Percentiles rank a stretch among this genome's conserved stretches.
These are phyloP conservation scores for Chimonanthus salicifolius DNA, from an alignment of 164 flowering plant species.

Conservation along the genomic window DNA sequence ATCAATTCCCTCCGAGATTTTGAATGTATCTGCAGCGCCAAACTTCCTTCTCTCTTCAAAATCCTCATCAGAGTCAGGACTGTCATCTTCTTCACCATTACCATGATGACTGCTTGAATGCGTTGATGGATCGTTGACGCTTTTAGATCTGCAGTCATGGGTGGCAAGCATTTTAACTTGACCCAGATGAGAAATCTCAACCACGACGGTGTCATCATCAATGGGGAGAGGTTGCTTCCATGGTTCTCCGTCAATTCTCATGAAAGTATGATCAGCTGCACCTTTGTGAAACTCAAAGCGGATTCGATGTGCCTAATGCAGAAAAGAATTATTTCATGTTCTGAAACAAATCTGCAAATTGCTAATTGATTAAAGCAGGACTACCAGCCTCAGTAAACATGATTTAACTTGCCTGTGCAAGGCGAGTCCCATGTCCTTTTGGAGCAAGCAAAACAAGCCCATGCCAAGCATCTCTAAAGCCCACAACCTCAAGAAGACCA, in stretches of 20 bases:
- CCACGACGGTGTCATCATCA: conserved; percentile 67
- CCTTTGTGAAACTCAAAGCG: conserved; percentile 86
- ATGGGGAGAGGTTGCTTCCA: conserved; percentile 90
- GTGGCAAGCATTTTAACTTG: conserved; percentile 91
- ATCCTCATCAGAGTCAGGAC: conserved; percentile 31
- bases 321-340: neutral
- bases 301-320: conserved; percentile 52
- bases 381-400: neutral
- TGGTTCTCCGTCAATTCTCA: conserved; percentile 97
- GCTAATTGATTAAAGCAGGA: neutral
- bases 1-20: conserved; percentile 63
- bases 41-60: conserved; percentile 60
- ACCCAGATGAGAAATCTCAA: conserved; percentile 74
- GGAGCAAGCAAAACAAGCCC: conserved; percentile 78
- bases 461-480: conserved; percentile 93
- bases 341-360: neutral
- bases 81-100: conserved; percentile 33
- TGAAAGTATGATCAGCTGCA: conserved; percentile 63
- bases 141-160: conserved; percentile 44
- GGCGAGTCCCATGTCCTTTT: conserved; percentile 92
- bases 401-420: conserved; percentile 61
- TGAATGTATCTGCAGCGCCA: conserved; percentile 95
- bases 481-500: conserved; percentile 79
- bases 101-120: conserved; percentile 12
- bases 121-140: conserved; percentile 39